phyloP scores from a whole-genome alignment of 2,329 filamentous ascomycete species.

The Metarhizium brunneum region DNA sequence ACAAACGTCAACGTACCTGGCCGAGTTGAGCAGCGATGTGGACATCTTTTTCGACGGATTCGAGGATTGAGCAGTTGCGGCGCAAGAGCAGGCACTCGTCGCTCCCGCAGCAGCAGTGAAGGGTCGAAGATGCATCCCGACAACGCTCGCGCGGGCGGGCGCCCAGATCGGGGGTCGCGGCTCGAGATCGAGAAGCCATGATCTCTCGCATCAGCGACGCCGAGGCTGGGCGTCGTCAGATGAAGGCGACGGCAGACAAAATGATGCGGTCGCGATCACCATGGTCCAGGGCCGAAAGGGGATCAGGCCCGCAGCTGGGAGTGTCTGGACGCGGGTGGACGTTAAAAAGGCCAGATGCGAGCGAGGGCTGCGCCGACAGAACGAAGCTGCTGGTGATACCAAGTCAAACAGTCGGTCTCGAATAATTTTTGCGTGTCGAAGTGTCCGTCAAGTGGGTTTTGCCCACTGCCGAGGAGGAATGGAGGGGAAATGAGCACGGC shows the following conservation, averaged over 20 bases:
- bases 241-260: background rate
- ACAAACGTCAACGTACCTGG: constrained; percentile 57
- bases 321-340: background rate
- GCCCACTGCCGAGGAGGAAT: constrained; percentile 1
- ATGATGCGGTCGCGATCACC: constrained; percentile 3
- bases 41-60: constrained; percentile 79
- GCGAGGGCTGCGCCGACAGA: background rate
- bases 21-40: constrained; percentile 78
- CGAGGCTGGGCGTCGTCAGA: constrained; percentile 1
- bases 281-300: constrained; percentile 4
- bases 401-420: background rate
- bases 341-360: background rate
- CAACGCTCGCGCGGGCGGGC: constrained; percentile 13
- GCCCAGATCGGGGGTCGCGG: constrained; percentile 8
- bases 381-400: background rate
- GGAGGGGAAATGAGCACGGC: background rate
- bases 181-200: constrained; percentile 6
- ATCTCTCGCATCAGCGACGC: constrained; percentile 6
- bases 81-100: constrained; percentile 69
- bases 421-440: background rate
- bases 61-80: constrained; percentile 70
- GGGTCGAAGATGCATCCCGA: constrained; percentile 19
- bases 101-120: constrained; percentile 79
- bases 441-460: background rate
- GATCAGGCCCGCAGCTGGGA: background rate